Evolutionary conservation across 2,329 filamentous ascomycete species (phyloP).

Genomic region (Fusarium tanahbumbuense): DNA sequence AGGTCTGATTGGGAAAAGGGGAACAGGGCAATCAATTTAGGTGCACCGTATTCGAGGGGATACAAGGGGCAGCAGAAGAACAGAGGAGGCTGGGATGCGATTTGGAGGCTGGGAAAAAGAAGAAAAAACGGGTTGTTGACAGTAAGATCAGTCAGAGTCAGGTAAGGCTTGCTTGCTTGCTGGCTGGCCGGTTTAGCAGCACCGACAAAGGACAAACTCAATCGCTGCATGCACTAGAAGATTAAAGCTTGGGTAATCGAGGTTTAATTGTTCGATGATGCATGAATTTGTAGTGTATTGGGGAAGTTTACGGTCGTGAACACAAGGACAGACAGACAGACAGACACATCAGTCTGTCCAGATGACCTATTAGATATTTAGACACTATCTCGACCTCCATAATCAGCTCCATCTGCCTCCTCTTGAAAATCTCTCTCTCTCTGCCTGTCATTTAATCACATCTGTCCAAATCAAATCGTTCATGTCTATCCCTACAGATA

Average conservation of each 20-base stretch:
- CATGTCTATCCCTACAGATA: not conserved
- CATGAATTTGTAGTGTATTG: slow-evolving; percentile 1
- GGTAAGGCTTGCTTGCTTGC: not conserved
- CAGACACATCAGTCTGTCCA: not conserved
- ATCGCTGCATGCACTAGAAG: slow-evolving; percentile 17
- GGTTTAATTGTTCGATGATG: slow-evolving; percentile 15
- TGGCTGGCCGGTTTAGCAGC: slow-evolving; percentile 28
- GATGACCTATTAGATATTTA: slow-evolving; percentile 11
- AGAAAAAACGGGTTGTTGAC: slow-evolving; percentile 18
- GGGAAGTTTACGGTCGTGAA: not conserved
- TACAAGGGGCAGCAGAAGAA: slow-evolving; percentile 11
- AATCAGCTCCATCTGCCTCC: not conserved
- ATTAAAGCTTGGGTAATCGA: not conserved
- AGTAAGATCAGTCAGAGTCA: not conserved
- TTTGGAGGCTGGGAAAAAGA: slow-evolving; percentile 30
- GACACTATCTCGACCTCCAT: not conserved
- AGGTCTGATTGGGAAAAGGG: slow-evolving; percentile 9
- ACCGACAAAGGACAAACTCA: slow-evolving; percentile 23
- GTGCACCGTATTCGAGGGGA: slow-evolving; percentile 13
- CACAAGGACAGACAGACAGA: not conserved
- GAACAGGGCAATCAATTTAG: slow-evolving; percentile 31
- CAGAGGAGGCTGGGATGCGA: slow-evolving; percentile 28
- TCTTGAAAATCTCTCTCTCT: not conserved
- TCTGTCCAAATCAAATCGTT: not conserved
- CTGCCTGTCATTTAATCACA: not conserved